Base-by-base conservation (phyloP, 768 basidiomycete species). In the Scleroderma bovista region DNA sequence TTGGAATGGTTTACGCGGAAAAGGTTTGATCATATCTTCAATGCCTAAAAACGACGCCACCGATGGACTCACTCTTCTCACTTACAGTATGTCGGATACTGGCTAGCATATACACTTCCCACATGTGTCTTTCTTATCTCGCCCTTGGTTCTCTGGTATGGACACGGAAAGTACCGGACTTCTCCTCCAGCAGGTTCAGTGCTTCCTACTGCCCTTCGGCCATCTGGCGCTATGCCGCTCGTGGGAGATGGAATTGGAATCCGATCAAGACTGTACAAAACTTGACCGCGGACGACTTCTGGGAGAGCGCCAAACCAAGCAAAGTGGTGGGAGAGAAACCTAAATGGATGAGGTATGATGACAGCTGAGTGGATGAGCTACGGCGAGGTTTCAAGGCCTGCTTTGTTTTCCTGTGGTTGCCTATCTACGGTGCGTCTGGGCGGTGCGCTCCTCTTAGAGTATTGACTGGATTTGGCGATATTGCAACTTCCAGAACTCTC, bases 331-430 rank as follows among this genome's bases (percentile, higher is more conserved):
- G 62, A 1, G 66, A 68, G 26, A 60, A 64, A 70, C 86, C 73
- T 53, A 51, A 23, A 69, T 84, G 83, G 86, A 88, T 89, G 84
- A 81, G 67, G 6, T 89, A 80, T 52, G 86, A 89, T 57, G 88
- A 90, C 57, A 61, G 72, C 46, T 89, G 86, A 84, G 85, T 90
- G 12, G 86, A 88, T 44, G 87, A 90, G 58, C 77, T 89, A 38
- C 70, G 72, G 46, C 77, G 87, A 46, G 86, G 85, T 2, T 61
- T 88, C 62, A 86, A 84, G 59, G 88, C 88, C 20, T 88, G 86
- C 64, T 65, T 66, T 20, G 79, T 81, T 39, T 80, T 81, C 60
- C 43, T 63, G 40, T 81, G 75, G 72, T 86, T 63, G 69, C 87
- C 86, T 1, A 69, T 88, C 32, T 88, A 82, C 63, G 86, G 86